phyloP scores from a whole-genome alignment of 495 filamentous ascomycete species.

The Penicillium robsamsonii region DNA sequence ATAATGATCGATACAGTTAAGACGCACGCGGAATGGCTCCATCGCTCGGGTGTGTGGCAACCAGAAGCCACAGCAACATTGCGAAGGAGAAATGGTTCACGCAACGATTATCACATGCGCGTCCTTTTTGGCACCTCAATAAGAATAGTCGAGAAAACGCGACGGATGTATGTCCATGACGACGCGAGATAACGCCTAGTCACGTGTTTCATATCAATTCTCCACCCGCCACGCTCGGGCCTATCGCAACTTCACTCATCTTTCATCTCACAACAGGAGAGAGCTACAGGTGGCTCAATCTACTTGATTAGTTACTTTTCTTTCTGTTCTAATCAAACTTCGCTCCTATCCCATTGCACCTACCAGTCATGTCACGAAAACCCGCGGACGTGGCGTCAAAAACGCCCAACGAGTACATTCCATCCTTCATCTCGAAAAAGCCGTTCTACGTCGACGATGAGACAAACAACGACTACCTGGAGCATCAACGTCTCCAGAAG shows the following conservation, averaged over 20 bases:
- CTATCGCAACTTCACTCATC: conserved; percentile 8
- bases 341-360: background rate
- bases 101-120: conserved; percentile 12
- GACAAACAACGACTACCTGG: conserved; percentile 82
- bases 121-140: background rate
- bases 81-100: conserved; percentile 9
- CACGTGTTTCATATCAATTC: conserved; percentile 29
- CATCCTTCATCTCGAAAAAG: conserved; percentile 94
- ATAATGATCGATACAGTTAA: conserved; percentile 96
- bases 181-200: conserved; percentile 32
- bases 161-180: background rate
- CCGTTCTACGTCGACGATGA: conserved; percentile 93
- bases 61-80: conserved; percentile 32
- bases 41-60: conserved; percentile 33
- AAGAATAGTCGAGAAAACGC: conserved; percentile 7
- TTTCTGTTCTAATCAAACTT: background rate
- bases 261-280: conserved; percentile 6
- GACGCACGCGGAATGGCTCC: conserved; percentile 78
- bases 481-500: conserved; percentile 90
- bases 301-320: background rate
- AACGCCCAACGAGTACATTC: conserved; percentile 97
- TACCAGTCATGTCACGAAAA: conserved; percentile 44
- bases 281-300: conserved; percentile 4
- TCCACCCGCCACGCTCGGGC: background rate
- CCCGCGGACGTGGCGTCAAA: conserved; percentile 56